Base-by-base conservation (phyloP, 768 basidiomycete species). In the Leccinum pellstonianum region DNA sequence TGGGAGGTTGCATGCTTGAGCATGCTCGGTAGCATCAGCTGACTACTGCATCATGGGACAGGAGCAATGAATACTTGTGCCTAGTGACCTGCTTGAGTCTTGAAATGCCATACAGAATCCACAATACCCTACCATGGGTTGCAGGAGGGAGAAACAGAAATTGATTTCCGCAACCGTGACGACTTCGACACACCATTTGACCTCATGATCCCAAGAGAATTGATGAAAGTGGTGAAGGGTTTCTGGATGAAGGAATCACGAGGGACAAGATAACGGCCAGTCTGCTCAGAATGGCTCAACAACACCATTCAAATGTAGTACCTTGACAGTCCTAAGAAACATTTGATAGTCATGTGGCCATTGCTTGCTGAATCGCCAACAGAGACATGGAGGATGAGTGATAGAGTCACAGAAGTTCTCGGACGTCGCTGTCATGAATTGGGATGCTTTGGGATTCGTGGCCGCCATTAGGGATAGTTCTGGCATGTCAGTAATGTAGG, bases 71-170 rank as follows among this genome's bases (percentile, higher is more conserved):
- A 58, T 55, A 19, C 31, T 54, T 3, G 25, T 14, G 17, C 2
- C 46, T 35, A 3, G 46, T 55, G 4, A 64, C 62, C 29, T 56
- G 66, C 68, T 66, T 72, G 63, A 35, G 64, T 56, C 25, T 62
- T 48, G 75, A 77, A 10, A 80, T 74, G 0, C 79, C 79, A n/a
- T 76, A 71, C 17, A 65, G 61, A 54, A 79, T n/a, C 75, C 73
- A 17, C 70, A 61, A 63, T 71, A 76, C 2, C 76, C 75, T 8
- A 68, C 68, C 35, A 65, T 67, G 14, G 72, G 68, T 23, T 79
- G 77, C 10, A 80, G 65, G n/a, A 77, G 51, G 0, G 68, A 73
- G 48, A 77, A 75, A 2, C 69, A 66, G 59, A 75, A 75, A 56
- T 80, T 72, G 4, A 80, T 64, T 57, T 81, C 76, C 1, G 55